Percentiles rank a stretch among this genome's conserved stretches.
phyloP scores from a whole-genome alignment of 2,329 filamentous ascomycete species.

The Fusarium tjaetaba region DNA sequence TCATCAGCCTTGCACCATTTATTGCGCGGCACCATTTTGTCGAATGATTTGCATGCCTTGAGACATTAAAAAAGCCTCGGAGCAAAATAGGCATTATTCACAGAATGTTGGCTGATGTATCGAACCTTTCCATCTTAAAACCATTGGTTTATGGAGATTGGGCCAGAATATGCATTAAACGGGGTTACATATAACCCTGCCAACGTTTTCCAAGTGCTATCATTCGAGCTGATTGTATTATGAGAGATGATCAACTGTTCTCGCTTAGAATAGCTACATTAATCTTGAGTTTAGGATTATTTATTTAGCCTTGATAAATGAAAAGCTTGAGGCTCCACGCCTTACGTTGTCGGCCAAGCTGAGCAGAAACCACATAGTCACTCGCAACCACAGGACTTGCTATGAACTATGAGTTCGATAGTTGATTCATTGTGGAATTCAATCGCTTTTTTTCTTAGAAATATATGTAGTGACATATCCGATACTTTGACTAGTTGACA shows the following conservation, averaged over 20 bases:
- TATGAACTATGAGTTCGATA: neutral
- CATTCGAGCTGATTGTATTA: neutral
- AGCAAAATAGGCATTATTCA: constrained; percentile 25
- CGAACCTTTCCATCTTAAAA: neutral
- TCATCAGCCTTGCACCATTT: constrained; percentile 12
- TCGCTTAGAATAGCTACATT: neutral
- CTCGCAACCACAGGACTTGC: neutral
- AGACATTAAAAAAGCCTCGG: constrained; percentile 7
- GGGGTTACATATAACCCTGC: neutral
- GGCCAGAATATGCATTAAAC: constrained; percentile 27
- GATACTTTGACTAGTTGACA: neutral
- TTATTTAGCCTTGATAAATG: neutral
- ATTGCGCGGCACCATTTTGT: neutral
- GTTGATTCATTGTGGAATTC: neutral
- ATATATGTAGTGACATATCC: neutral
- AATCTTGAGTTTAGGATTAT: neutral
- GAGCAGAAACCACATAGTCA: neutral
- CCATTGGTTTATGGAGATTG: neutral
- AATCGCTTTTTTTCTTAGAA: constrained; percentile 5
- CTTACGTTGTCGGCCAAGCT: neutral
- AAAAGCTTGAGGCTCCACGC: neutral
- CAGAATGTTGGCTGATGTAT: neutral
- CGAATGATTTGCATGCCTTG: neutral
- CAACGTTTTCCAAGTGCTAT: neutral
- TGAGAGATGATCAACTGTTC: neutral